Percentiles rank a stretch among this genome's conserved stretches.
Evolutionary conservation across 768 basidiomycete species (phyloP).

Genomic region (Pilatotrama ljubarskyi): DNA sequence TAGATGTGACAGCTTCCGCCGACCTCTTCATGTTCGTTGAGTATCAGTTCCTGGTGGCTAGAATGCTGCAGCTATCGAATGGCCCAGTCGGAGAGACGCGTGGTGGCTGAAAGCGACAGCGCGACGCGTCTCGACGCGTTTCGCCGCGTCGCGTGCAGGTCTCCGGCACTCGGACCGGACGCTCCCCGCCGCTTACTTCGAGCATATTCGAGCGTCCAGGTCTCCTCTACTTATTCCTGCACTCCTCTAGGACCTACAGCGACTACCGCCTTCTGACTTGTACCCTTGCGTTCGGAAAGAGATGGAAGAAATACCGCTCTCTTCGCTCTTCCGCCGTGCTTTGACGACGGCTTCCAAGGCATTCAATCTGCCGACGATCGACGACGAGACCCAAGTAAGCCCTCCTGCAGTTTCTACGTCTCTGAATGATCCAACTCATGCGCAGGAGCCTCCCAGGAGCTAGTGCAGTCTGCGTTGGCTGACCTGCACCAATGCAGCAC

Average conservation of each 20-base stretch:
- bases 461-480: conserved; percentile 53
- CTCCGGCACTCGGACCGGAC: background rate
- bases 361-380: conserved; percentile 39
- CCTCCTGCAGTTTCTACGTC: no score
- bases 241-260: no score
- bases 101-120: background rate
- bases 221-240: background rate
- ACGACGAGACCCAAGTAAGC: conserved; percentile 48
- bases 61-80: background rate
- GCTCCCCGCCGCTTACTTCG: background rate
- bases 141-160: conserved; percentile 4
- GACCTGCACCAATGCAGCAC: conserved; percentile 56
- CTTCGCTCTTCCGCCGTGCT: conserved; percentile 42
- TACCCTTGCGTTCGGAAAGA: background rate
- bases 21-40: background rate
- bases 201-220: conserved; percentile 2
- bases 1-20: background rate
- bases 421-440: background rate
- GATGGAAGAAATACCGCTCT: conserved; percentile 34
- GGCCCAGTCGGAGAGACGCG: background rate
- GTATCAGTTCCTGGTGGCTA: background rate
- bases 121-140: conserved; percentile 13
- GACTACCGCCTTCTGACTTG: background rate
- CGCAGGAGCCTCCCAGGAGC: conserved; percentile 42
- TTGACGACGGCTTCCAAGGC: conserved; percentile 42